phyloP scores from a whole-genome alignment of 805 yeast genomes.

The Schwanniomyces occidentalis region DNA sequence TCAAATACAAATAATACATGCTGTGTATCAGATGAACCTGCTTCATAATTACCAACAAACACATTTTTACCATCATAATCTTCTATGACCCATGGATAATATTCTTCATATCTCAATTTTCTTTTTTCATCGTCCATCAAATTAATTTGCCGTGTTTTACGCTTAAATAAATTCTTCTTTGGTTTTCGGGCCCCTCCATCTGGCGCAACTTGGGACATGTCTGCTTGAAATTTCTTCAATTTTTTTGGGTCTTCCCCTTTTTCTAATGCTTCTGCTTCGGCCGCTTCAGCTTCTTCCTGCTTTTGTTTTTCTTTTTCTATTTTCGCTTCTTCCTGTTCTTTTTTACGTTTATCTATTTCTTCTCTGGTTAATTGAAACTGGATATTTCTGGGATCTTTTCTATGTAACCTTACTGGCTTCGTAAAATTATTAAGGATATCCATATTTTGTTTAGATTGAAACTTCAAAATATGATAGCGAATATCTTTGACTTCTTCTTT shows the following conservation, averaged over 20 bases:
- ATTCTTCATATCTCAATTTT: conserved; percentile 89
- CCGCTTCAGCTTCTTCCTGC: conserved; percentile 18
- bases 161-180: conserved; percentile 58
- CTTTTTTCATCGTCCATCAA: conserved; percentile 81
- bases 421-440: conserved; percentile 73
- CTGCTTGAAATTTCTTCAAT: conserved; percentile 38
- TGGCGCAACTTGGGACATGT: conserved; percentile 78
- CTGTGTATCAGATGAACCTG: conserved; percentile 80
- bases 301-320: conserved; percentile 21
- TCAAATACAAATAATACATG: conserved; percentile 80
- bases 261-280: conserved; percentile 14
- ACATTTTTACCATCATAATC: conserved; percentile 94
- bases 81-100: conserved; percentile 97
- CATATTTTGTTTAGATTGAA: conserved; percentile 70
- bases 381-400: conserved; percentile 90
- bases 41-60: conserved; percentile 95
- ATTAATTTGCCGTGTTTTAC: conserved; percentile 82
- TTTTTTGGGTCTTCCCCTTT: conserved; percentile 14
- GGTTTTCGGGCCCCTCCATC: conserved; percentile 84
- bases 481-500: conserved; percentile 69
- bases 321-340: conserved; percentile 31
- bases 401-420: conserved; percentile 81
- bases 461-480: conserved; percentile 78
- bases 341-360: conserved; percentile 61
- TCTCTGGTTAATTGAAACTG: conserved; percentile 82